Evolutionary conservation across 441 rosid species (phyloP), one percentile per base, ranked within the genome.

Genomic region (Geranium incanum): DNA sequence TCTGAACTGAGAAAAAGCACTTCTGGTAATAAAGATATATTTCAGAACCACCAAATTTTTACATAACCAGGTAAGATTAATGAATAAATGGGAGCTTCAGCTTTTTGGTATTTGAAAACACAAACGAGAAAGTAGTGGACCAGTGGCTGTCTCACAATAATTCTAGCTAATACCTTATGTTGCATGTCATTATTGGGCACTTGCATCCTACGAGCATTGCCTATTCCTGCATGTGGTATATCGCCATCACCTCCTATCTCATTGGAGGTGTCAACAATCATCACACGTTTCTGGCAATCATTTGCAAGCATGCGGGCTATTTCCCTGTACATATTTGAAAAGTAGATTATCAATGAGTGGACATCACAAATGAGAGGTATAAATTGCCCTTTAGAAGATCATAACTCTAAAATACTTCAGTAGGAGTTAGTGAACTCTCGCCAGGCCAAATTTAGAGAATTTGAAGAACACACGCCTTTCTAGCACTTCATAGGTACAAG

Each of bases 171-270:
- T 77, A 91, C 98, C 95, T 89, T 83, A 77, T 94, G 98, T 78
- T 94, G 98, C 87, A 84, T 79, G 69, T 88, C 90, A 76, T 87
- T 83, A 79, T 88, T 78, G 23, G 91, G 92, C 16, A 94, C 98
- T 83, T 94, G 98, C 98, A 94, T 89, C 76, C 97, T 84, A 52
- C 98, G 89, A 76, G 97, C 96, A 80, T 84, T 85, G 62, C 98
- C 97, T 15, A 94, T 94, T 75, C 96, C 96, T 57, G 90, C 87
- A 84, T 94, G 97, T 62, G 97, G 97, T 75, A 94, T 91, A 84
- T 94, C 96, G 66, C 97, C 97, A 86, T 94, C 96, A 48, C 98
- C 98, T 77, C 98, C 97, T 15, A 94, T 94, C 88, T 94, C 98
- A 78, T 87, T 94, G 36, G 96, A 89, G 70, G 97, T 91, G 68